phyloP scores from a whole-genome alignment of 2,329 filamentous ascomycete genomes.

The Fusarium marasasianum region DNA sequence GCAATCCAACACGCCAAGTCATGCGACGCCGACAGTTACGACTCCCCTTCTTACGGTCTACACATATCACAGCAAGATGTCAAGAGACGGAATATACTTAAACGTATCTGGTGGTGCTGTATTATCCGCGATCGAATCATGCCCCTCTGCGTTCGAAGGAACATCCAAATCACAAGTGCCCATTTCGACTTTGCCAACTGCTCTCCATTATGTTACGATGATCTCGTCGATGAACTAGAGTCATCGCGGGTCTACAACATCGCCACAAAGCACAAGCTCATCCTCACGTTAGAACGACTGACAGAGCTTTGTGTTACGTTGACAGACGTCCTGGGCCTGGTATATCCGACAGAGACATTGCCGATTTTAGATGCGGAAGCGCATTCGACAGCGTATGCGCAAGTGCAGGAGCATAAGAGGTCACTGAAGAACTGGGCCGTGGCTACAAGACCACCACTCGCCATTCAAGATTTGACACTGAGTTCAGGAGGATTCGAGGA shows the following conservation, averaged over 20 bases:
- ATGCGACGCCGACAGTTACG: slow-evolving; percentile 24
- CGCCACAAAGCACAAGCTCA: slow-evolving; percentile 31
- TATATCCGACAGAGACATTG: slow-evolving; percentile 23
- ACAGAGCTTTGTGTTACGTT: slow-evolving; percentile 27
- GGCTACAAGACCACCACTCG: slow-evolving; percentile 16
- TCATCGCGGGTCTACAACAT: slow-evolving; percentile 28
- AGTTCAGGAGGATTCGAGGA: slow-evolving; percentile 13
- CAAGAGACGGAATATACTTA: slow-evolving; percentile 17
- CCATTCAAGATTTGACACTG: slow-evolving; percentile 1
- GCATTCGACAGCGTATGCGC: slow-evolving; percentile 16
- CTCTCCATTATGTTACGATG: slow-evolving; percentile 22
- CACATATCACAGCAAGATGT: slow-evolving; percentile 4
- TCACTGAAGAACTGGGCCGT: slow-evolving; percentile 14
- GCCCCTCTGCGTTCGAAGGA: slow-evolving; percentile 29
- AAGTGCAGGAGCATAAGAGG: slow-evolving; percentile 23
- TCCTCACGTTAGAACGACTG: slow-evolving; percentile 18
- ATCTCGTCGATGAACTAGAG: slow-evolving; percentile 30
- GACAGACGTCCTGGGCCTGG: slow-evolving; percentile 28
- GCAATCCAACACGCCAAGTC: slow-evolving; percentile 27
- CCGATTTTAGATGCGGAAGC: slow-evolving; percentile 10
- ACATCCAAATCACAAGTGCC: slow-evolving; percentile 24
- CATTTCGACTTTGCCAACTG: slow-evolving; percentile 26
- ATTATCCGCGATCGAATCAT: slow-evolving; percentile 35
- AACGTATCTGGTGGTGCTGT: slow-evolving; percentile 35
- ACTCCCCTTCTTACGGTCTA: background rate